phyloP scores from a whole-genome alignment of 176 grass and related monocot genomes.

The Ensete glaucum region DNA sequence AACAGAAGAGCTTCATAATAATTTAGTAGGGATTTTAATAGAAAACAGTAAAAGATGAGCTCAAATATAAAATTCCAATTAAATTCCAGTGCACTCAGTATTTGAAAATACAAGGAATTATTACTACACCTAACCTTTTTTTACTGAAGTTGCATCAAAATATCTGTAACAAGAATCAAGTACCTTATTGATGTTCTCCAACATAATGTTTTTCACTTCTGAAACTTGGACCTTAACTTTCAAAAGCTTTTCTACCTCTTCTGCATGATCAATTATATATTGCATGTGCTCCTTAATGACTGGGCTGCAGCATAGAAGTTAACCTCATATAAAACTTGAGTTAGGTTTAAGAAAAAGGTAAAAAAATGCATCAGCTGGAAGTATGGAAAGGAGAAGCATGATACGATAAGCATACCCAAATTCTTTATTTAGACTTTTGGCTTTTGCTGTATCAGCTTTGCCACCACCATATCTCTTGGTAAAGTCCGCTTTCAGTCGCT shows the following conservation, averaged over 20 bases:
- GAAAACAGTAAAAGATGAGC: too few relatives aligned
- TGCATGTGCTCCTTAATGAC: slow-evolving; percentile 91
- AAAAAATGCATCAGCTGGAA: not conserved
- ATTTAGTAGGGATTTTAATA: too few relatives aligned
- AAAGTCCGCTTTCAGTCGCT: slow-evolving; percentile 80
- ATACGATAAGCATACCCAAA: slow-evolving; percentile 45
- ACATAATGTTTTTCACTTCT: slow-evolving; percentile 96
- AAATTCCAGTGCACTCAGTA: too few relatives aligned
- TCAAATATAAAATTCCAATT: too few relatives aligned
- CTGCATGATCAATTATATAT: slow-evolving; percentile 83
- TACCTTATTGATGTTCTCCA: slow-evolving; percentile 91
- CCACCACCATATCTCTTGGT: slow-evolving; percentile 88
- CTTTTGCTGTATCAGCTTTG: slow-evolving; percentile 84
- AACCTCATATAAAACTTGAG: slow-evolving; percentile 6
- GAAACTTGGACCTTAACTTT: slow-evolving; percentile 95
- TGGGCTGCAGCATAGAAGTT: slow-evolving; percentile 43
- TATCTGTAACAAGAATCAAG: not conserved
- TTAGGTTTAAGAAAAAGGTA: not conserved
- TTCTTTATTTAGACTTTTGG: slow-evolving; percentile 94
- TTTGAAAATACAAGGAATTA: too few relatives aligned
- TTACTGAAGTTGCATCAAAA: too few relatives aligned
- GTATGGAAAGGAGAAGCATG: not conserved
- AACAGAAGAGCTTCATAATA: not conserved
- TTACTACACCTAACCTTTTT: too few relatives aligned
- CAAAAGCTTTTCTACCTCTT: slow-evolving; percentile 75